Base-by-base conservation (phyloP, 805 yeast species). In the Candida nitratophila region DNA sequence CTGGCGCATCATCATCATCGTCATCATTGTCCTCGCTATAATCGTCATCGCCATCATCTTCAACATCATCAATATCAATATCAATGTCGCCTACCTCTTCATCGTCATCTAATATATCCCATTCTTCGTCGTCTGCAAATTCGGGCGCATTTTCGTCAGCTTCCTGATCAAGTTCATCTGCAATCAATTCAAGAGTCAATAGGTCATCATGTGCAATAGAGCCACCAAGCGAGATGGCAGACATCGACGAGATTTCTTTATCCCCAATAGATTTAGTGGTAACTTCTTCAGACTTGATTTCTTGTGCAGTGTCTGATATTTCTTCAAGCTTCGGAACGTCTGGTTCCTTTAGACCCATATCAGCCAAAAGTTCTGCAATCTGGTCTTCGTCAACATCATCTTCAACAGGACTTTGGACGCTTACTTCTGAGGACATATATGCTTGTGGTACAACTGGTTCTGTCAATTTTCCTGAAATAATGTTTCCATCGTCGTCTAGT, bases 401-500 rank as follows among this genome's bases (percentile, higher is more conserved):
- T 2, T 46, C 45, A 3, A 26, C 29, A 8, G 7, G 7, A 26
- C 35, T 48, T 1, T 27, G n/a, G n/a, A n/a, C n/a, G n/a, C n/a
- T n/a, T n/a, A n/a, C n/a, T n/a, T n/a, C n/a, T n/a, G n/a, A n/a
- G n/a, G n/a, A n/a, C n/a, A n/a, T n/a, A n/a, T n/a, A n/a, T n/a
- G n/a, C n/a, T 53, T 21, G 69, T 65, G 1, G 71, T 70, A 29
- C 9, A 21, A n/a, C 29, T 14, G 10, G 15, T 6, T n/a, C 10
- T 4, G 33, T 27, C 3, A 20, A 32, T 57, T 65, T 8, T 68
- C 70, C n/a, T 35, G 54, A 59, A 3, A 84, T 57, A 1, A 85
- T 69, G 49, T 85, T 81, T 0, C 85, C 96, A 22, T 83, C 80
- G 2, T 85, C 95, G 60, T 89, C 95, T 20, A 89, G 59, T 42